A percentile compares a stretch with the other conserved stretches of the same genome.
phyloP scores from a whole-genome alignment of 345 rosid species.

The Hibiscus mutabilis region DNA sequence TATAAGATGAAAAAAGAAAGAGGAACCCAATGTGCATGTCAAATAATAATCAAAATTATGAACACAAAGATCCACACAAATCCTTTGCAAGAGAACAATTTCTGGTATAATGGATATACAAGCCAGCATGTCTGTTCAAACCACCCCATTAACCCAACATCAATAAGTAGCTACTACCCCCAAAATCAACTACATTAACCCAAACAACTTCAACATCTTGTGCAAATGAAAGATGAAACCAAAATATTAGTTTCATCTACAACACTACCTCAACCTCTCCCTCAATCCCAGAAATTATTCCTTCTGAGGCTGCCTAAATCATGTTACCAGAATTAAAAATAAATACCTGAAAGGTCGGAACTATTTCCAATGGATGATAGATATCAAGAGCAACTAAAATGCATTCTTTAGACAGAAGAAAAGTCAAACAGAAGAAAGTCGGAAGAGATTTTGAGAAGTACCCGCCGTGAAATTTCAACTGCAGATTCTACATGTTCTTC shows the following conservation, averaged over 20 bases:
- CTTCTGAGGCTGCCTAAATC: no score
- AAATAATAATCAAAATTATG: background rate
- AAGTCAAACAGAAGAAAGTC: background rate
- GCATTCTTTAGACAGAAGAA: no score
- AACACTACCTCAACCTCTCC: background rate
- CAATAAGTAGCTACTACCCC: background rate
- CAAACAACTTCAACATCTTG: background rate
- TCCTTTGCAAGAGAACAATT: background rate
- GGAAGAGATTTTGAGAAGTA: conserved; percentile 15
- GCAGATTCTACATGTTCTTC: conserved; percentile 57
- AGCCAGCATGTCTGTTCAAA: background rate
- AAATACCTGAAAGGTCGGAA: no score
- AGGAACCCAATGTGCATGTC: background rate
- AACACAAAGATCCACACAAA: background rate
- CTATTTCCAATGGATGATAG: background rate
- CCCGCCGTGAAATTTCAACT: conserved; percentile 66
- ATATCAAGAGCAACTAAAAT: no score
- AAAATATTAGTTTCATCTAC: background rate
- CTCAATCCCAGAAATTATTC: background rate
- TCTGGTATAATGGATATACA: background rate
- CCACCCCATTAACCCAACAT: background rate
- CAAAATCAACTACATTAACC: background rate
- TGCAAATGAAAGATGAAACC: background rate
- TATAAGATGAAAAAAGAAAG: background rate
- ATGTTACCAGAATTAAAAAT: no score